Conservation (phyloP, 2,329 filamentous ascomycete species). For the Cephalotrichum gorgonifer region DNA sequence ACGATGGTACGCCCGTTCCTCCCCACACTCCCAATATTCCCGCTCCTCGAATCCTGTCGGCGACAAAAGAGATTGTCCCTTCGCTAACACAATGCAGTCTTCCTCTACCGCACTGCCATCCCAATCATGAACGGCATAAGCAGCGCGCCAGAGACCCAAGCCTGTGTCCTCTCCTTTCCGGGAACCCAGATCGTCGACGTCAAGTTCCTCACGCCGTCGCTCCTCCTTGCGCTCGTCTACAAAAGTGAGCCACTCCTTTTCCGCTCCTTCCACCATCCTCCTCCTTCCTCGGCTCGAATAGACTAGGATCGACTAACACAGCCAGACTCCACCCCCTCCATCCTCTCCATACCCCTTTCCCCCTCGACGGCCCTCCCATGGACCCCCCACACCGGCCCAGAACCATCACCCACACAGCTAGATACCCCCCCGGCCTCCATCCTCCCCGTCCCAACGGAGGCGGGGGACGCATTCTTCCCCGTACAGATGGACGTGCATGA, state of each 20-base stretch:
- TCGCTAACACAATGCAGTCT: constrained; percentile 28
- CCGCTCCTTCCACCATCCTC: neutral
- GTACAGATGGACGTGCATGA: constrained; percentile 41
- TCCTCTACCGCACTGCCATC: constrained; percentile 43
- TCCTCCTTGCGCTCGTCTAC: constrained; percentile 46
- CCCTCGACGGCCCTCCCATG: neutral
- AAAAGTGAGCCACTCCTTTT: neutral
- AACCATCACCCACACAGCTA: neutral
- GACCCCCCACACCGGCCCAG: constrained; percentile 5
- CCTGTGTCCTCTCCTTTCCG: constrained; percentile 29
- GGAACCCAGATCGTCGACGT: constrained; percentile 44
- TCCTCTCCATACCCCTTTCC: neutral
- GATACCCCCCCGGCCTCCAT: neutral
- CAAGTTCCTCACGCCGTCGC: constrained; percentile 56
- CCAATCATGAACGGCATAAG: constrained; percentile 50
- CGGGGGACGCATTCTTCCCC: constrained; percentile 26
- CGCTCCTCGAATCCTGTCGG: neutral
- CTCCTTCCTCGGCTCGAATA: neutral
- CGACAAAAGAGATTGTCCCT: neutral
- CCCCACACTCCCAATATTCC: no score
- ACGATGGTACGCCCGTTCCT: constrained; percentile 27
- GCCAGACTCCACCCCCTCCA: neutral
- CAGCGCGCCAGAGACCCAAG: constrained; percentile 25
- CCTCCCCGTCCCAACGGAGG: constrained; percentile 11
- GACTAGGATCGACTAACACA: neutral